phyloP scores from a whole-genome alignment of 306 rosid genomes.

The apple (Malus domestica) region ASM211411v1 NC_041804.1:7358501-7359000 shows the following conservation, averaged over 20 bases:
- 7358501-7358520: neutral
- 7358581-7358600: constrained; percentile 8
- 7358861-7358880: constrained; percentile 28
- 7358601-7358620: constrained; percentile 21
- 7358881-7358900: constrained; percentile 19
- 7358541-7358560: constrained; percentile 59
- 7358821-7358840: constrained; percentile 10
- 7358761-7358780: constrained; percentile 16
- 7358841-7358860: constrained; percentile 26
- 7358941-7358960: constrained; percentile 6
- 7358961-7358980: neutral
- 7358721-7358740: constrained; percentile 51
- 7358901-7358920: neutral
- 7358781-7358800: neutral
- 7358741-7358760: constrained; percentile 39
- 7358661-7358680: constrained; percentile 10
- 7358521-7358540: constrained; percentile 33
- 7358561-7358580: constrained; percentile 57
- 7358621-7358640: constrained; percentile 59
- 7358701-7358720: constrained; percentile 31
- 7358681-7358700: constrained; percentile 13
- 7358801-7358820: neutral
- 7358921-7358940: constrained; percentile 12
- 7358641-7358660: constrained; percentile 43
- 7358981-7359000: constrained; percentile 2